These are phyloP conservation scores for Microdochium paspali DNA, from an alignment of 2,329 filamentous ascomycete genomes.

Conservation along the genomic window DNA sequence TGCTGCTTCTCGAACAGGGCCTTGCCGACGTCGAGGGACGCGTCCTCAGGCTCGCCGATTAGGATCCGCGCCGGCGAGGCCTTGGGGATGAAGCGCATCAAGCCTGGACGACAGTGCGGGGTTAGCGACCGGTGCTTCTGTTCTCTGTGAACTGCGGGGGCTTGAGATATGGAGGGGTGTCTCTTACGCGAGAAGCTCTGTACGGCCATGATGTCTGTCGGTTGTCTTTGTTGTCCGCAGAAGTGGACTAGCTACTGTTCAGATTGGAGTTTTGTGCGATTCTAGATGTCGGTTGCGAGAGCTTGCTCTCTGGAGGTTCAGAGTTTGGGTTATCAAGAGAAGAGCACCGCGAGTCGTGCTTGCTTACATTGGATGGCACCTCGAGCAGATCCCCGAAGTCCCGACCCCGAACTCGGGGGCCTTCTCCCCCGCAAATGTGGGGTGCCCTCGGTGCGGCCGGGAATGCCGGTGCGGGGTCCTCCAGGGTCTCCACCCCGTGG, in stretches of 20 bases:
- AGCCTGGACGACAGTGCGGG: too few relatives aligned
- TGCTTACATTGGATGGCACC: too few relatives aligned
- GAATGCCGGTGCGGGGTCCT: too few relatives aligned
- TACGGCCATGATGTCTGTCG: neutral
- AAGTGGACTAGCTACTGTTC: too few relatives aligned
- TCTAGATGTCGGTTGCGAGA: too few relatives aligned
- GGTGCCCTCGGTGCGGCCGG: neutral
- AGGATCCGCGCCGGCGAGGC: neutral
- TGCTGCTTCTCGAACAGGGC: neutral
- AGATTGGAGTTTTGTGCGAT: too few relatives aligned
- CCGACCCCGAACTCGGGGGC: neutral
- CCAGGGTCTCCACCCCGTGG: too few relatives aligned
- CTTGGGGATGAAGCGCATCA: neutral
- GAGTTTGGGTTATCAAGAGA: too few relatives aligned
- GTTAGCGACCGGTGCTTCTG: neutral
- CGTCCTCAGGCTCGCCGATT: neutral
- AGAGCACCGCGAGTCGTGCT: too few relatives aligned
- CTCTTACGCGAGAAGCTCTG: neutral
- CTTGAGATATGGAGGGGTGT: neutral
- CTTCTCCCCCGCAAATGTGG: neutral
- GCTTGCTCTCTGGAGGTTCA: too few relatives aligned
- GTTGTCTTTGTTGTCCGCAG: too few relatives aligned
- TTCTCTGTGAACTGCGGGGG: neutral
- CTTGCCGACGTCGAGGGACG: neutral
- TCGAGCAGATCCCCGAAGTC: neutral